Base-by-base conservation (phyloP, 768 basidiomycete species). In the Cytidiella melzeri region DNA sequence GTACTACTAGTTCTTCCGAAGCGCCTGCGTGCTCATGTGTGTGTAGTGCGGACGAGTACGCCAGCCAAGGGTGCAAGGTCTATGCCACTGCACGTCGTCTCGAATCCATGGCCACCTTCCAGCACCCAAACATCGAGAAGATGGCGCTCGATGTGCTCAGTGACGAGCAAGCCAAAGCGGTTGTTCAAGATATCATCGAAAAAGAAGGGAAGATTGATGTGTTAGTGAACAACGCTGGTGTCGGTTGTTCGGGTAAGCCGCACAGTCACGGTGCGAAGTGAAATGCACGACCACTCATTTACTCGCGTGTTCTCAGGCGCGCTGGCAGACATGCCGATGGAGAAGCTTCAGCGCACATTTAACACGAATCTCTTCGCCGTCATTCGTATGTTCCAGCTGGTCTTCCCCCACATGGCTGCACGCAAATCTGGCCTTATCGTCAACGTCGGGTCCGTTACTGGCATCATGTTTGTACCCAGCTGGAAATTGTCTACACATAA, bases 151-250 rank as follows among this genome's bases (percentile, higher is more conserved):
- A 91, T 56, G 81, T 91, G 12, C 81, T 73, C 2, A 74, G 66
- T 45, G 80, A 83, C 19, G 79, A 79, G 30, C 70, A 75, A 13
- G 76, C 85, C 4, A 60, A 72, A 20, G 58, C 58, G 6, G 77
- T 72, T 0, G 67, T 89, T 10, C 57, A 74, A 24, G 63, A 72
- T 2, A 73, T 90, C 51, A 64, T 81, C 9, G 66, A 69, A 0
- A 70, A 69, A 23, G 74, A 81, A 42, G 86, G 85, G 0, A 73
- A 62, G 49, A 80, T 91, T 28, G 87, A 90, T 51, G 67, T 91
- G 1, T 64, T 90, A 2, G 84, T 90, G 38, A 90, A 90, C 59
- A 90, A 90, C 51, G 89, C 88, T 3, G 84, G 83, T n/a, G 61
- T 65, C 4, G 47, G 51, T 5, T 55, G 54, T 47, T 52, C 76